Evolutionary conservation across 805 yeast species (phyloP), one percentile per base, ranked within the genome.

Genomic region (Metschnikowia kunwiensis): DNA sequence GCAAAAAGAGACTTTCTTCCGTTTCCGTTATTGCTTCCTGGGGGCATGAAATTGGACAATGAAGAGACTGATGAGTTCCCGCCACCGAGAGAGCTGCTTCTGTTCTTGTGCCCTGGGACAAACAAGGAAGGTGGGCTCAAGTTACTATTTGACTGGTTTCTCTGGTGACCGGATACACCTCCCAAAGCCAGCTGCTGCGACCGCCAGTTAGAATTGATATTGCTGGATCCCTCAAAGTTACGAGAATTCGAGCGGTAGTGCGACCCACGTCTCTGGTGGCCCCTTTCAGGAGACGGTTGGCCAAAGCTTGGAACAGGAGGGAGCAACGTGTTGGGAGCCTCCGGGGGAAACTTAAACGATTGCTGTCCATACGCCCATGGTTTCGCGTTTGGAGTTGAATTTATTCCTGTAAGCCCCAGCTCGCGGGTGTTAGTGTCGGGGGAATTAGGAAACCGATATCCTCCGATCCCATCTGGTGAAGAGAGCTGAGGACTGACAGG

Each of bases 1-100:
- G 97, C 95, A 67, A 93, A 93, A 34, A 93, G 72, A 0, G 96
- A 85, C 51, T 84, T 85, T 50, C 93, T 67, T 30, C 72, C 73
- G 38, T 64, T 65, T 26, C 69, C 67, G 42, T 64, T 68, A 32
- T 58, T 34, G 21, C 47, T 44, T 15, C 50, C 48, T 27, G 44
- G 40, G 49, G 70, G 70, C 48, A 58, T 37, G 40, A 68, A 65
- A 35, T 57, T 67, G 3, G 65, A 53, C 43, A 68, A 51, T 1
- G 72, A 66, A 23, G 82, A 77, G 14, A 78, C 65, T 0, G 83
- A 82, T 0, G 82, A 81, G 27, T 73, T 82, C 36, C 75, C 70
- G 1, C 70, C 69, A 8, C 70, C 82, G 51, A 77, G 76, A 0
- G 95, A 87, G 34, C 81, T 55, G 49, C 62, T 77, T 48, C 91